phyloP scores from a whole-genome alignment of 1,284 basidiomycete species.

The Tremellales sp. region DNA sequence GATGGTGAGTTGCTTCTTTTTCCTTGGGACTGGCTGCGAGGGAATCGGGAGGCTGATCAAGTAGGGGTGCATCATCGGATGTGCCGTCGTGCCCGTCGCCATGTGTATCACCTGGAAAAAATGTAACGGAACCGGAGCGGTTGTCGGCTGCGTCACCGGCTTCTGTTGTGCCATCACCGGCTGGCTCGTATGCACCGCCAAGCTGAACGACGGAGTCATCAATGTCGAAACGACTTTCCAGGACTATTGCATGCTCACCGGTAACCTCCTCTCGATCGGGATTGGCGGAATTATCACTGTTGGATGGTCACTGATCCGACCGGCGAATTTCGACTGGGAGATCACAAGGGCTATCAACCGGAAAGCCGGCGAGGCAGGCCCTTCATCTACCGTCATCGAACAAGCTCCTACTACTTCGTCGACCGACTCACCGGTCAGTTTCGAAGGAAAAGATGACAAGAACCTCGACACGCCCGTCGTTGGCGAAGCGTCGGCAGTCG shows the following conservation, averaged over 20 bases:
- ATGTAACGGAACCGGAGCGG: conserved; percentile 77
- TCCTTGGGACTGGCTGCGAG: conserved; percentile 9
- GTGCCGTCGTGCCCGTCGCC: conserved; percentile 81
- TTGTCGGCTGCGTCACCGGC: conserved; percentile 66
- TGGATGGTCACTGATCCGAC: conserved; percentile 62
- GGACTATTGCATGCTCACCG: conserved; percentile 66
- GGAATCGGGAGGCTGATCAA: conserved; percentile 34
- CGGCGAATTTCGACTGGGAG: conserved; percentile 74
- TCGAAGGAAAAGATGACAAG: conserved; percentile 25
- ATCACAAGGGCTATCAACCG: conserved; percentile 69
- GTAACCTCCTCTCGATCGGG: conserved; percentile 80
- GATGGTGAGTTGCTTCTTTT: conserved; percentile 14
- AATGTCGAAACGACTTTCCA: conserved; percentile 62
- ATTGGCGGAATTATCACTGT: conserved; percentile 73
- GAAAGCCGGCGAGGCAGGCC: neutral
- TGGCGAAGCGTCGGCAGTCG: neutral
- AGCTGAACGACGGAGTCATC: conserved; percentile 65
- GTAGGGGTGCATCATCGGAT: conserved; percentile 60
- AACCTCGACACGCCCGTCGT: neutral
- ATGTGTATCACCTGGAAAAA: conserved; percentile 73
- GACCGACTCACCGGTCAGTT: conserved; percentile 5
- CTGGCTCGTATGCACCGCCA: conserved; percentile 79
- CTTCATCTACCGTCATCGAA: conserved; percentile 19
- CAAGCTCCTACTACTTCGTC: conserved; percentile 10
- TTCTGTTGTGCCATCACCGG: conserved; percentile 65